Base-by-base conservation (phyloP, 306 rosid genomes). In the Trifolium subterraneum region DNA sequence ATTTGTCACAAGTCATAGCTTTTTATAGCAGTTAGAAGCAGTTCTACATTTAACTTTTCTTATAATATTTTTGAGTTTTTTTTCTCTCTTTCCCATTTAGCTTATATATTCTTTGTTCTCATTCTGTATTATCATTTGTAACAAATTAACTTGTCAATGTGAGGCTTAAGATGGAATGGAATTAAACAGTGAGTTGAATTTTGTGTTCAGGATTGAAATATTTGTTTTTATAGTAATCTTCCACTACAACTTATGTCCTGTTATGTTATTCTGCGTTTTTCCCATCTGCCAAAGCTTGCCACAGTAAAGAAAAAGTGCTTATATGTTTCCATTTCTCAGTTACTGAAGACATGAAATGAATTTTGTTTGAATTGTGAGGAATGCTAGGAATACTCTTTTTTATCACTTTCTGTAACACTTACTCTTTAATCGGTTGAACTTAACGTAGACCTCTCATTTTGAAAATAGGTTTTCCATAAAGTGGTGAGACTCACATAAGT, bases 1-100 rank as follows among this genome's bases (percentile, higher is more conserved):
- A 77, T 84, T 23, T 93, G 98, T 83, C 93, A 84, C 72, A 79
- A 72, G 56, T 80, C 86, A 52, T 93, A 91, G 88, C 86, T 74
- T 73, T 85, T 74, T 68, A 9, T 20, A 64, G 80, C 48, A n/a
- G 74, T 47, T 62, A 76, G 77, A 64, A 25, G 63, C 72, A 73
- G 74, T 78, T 70, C 42, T 76, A 25, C 39, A 35, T 15, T 59
- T 76, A 44, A 3, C 10, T 47, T 39, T 55, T 38, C 13, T 42
- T 16, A 18, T 64, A 50, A 39, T 51, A 50, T 55, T 45, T 54
- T 8, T 22, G 5, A 23, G 39, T 14, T 15, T 70, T 33, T 58
- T 15, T 3, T 64, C 10, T 3, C 2, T 22, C 25, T 22, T 64
- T 61, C 31, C 75, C 51, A 25, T 66, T 41, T 54, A 56, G 62